Evolutionary conservation across 202 grass and related monocot species (phyloP).

Genomic region (Carex arenaria): DNA sequence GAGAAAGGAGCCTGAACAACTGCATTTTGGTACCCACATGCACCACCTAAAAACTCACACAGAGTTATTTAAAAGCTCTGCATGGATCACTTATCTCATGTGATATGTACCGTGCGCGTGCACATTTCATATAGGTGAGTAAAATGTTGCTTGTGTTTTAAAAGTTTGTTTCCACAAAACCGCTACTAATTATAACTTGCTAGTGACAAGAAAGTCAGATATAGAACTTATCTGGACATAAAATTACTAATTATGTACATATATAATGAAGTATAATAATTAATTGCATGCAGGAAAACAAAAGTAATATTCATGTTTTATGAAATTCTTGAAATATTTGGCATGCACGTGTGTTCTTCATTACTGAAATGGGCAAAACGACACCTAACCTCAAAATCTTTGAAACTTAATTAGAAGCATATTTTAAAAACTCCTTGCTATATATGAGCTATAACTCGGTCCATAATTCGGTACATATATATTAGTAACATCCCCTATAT

Average conservation of each 20-base stretch:
- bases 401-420: neutral
- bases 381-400: neutral
- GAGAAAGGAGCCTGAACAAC: slow-evolving; percentile 61
- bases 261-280: neutral
- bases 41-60: slow-evolving; percentile 38
- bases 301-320: neutral
- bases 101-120: slow-evolving; percentile 4
- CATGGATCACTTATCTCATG: slow-evolving; percentile 3
- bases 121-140: neutral
- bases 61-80: neutral
- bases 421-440: neutral
- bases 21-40: slow-evolving; percentile 67
- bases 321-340: neutral
- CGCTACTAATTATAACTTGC: neutral
- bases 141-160: neutral
- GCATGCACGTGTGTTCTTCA: neutral
- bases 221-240: neutral
- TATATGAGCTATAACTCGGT: neutral
- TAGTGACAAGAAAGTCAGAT: neutral
- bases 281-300: neutral
- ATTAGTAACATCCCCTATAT: neutral
- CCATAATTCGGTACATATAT: neutral
- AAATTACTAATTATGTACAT: neutral
- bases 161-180: slow-evolving; percentile 4
- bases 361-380: neutral